Evolutionary conservation across 768 basidiomycete species (phyloP).

Genomic region (Hortiboletus campestris): DNA sequence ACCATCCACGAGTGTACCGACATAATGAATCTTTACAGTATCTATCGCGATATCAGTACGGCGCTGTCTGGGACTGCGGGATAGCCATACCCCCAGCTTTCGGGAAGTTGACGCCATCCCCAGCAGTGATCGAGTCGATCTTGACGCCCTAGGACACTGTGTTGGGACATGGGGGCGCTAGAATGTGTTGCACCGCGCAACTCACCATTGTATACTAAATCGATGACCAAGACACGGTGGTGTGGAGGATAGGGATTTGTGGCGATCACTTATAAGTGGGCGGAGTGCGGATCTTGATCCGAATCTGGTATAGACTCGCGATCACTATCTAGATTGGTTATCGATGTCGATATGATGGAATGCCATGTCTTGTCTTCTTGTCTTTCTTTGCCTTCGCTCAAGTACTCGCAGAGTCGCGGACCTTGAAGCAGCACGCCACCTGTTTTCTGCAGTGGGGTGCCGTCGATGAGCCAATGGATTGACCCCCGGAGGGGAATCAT

Average conservation of each 20-base stretch:
- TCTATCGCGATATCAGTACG: slow-evolving; percentile 43
- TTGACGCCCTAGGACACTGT: slow-evolving; percentile 58
- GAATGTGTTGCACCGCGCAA: slow-evolving; percentile 2
- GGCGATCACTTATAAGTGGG: slow-evolving; percentile 42
- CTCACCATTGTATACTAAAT: slow-evolving; percentile 34
- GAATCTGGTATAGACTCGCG: slow-evolving; percentile 37
- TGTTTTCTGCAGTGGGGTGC: background rate
- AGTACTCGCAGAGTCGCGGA: background rate
- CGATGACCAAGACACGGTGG: slow-evolving; percentile 29
- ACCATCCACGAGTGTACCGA: slow-evolving; percentile 67
- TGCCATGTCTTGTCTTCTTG: slow-evolving; percentile 6
- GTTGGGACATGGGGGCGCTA: background rate
- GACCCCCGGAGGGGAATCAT: background rate
- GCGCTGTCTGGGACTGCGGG: slow-evolving; percentile 12
- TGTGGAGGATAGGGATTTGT: slow-evolving; percentile 21
- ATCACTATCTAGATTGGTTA: slow-evolving; percentile 24
- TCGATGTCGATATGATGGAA: slow-evolving; percentile 28
- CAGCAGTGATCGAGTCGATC: slow-evolving; percentile 54
- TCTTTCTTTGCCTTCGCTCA: no score
- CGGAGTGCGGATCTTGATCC: slow-evolving; percentile 80
- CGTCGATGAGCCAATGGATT: slow-evolving; percentile 1
- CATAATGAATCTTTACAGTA: slow-evolving; percentile 74
- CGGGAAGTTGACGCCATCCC: slow-evolving; percentile 66
- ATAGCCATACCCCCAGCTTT: slow-evolving; percentile 61
- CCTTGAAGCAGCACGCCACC: background rate